Evolutionary conservation across 345 rosid species (phyloP).

Genomic region (Angophora floribunda): DNA sequence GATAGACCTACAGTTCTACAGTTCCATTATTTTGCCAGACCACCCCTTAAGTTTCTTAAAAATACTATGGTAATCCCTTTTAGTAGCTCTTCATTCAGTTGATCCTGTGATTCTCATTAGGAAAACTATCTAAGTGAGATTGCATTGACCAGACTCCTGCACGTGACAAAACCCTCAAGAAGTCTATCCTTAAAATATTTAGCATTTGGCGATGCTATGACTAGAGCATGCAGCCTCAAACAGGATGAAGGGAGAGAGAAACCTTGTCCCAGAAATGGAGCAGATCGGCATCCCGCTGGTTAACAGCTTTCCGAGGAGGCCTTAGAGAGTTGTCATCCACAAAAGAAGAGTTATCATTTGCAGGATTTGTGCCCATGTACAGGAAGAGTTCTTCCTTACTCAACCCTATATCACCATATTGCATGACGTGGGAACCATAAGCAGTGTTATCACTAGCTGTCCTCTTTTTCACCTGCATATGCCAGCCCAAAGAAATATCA

Average conservation of each 20-base stretch:
- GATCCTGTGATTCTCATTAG: neutral
- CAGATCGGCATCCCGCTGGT: slow-evolving; percentile 98
- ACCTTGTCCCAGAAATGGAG: slow-evolving; percentile 97
- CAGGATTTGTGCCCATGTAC: slow-evolving; percentile 92
- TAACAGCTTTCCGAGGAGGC: slow-evolving; percentile 56
- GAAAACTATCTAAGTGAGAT: neutral
- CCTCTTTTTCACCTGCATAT: slow-evolving; percentile 68
- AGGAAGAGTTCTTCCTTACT: slow-evolving; percentile 42
- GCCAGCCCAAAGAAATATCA: neutral
- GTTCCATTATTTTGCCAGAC: neutral
- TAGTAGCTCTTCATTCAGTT: neutral
- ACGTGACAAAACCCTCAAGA: neutral
- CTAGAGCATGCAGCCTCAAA: neutral
- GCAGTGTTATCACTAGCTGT: slow-evolving; percentile 33
- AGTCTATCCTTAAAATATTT: neutral
- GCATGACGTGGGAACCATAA: slow-evolving; percentile 96
- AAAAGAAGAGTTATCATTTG: slow-evolving; percentile 78
- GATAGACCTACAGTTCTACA: neutral
- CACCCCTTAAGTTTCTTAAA: neutral
- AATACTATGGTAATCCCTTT: neutral
- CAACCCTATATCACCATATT: slow-evolving; percentile 66
- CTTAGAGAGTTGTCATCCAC: slow-evolving; percentile 54
- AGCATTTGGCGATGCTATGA: neutral
- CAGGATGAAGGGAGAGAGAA: neutral
- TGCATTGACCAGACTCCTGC: neutral